Percentiles rank a stretch among this genome's conserved stretches.
Evolutionary conservation across 2,329 filamentous ascomycete genomes (phyloP).

Genomic region (Epichloe typhina): DNA sequence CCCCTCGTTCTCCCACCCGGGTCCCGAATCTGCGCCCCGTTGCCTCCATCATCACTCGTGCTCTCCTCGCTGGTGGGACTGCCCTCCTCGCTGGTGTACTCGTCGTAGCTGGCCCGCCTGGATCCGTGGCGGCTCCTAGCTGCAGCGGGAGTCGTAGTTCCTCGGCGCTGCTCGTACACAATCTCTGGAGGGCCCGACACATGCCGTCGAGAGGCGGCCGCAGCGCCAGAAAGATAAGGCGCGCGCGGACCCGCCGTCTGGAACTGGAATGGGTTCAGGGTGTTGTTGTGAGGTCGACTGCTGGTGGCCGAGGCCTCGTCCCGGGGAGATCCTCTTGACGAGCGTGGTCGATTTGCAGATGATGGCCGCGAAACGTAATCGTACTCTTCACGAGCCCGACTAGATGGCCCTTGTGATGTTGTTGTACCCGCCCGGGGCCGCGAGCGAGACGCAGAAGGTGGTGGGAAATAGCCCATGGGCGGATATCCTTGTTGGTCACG

Average conservation of each 20-base stretch:
- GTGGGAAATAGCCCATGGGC: slow-evolving; percentile 38
- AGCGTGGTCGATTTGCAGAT: slow-evolving; percentile 15
- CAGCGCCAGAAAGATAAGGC: slow-evolving; percentile 20
- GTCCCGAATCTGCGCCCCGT: slow-evolving; percentile 21
- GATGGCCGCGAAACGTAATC: slow-evolving; percentile 20
- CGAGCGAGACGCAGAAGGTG: slow-evolving; percentile 27
- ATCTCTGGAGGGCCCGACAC: slow-evolving; percentile 21
- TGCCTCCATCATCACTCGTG: slow-evolving; percentile 24
- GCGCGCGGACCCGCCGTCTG: slow-evolving; percentile 32
- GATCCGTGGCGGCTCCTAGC: slow-evolving; percentile 20
- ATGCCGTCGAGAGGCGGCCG: slow-evolving; percentile 23
- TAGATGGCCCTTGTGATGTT: slow-evolving; percentile 24
- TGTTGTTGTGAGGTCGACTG: slow-evolving; percentile 10
- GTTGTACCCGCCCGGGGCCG: slow-evolving; percentile 30
- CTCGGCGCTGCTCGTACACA: slow-evolving; percentile 14
- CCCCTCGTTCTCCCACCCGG: slow-evolving; percentile 4
- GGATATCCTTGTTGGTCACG: slow-evolving; percentile 27
- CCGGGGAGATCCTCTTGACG: slow-evolving; percentile 18
- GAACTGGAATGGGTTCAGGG: slow-evolving; percentile 39
- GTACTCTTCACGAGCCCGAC: slow-evolving; percentile 26
- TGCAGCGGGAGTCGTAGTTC: slow-evolving; percentile 15
- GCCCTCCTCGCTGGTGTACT: slow-evolving; percentile 22
- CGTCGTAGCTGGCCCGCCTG: slow-evolving; percentile 17
- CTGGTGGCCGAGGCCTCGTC: slow-evolving; percentile 20
- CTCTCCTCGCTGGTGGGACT: slow-evolving; percentile 22